These are phyloP conservation scores for Coemansia sp. DNA, from an alignment of 192 early-diverging fungal genomes.

Conservation along the genomic window DNA sequence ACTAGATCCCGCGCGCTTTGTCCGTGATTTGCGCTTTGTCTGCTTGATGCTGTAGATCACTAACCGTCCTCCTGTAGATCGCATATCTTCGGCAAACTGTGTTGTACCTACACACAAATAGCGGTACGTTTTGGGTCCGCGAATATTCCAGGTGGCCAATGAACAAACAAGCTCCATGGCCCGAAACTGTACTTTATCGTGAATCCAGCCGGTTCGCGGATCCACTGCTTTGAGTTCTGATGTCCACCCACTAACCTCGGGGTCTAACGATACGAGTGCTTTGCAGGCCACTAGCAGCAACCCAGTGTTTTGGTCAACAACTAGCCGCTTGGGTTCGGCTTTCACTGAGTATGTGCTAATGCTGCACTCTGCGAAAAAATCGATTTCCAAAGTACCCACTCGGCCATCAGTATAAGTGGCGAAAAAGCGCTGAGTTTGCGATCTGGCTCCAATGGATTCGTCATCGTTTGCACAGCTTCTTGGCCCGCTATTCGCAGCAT, in stretches of 20 bases:
- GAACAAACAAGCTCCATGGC: slow-evolving; percentile 24
- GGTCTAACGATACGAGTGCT: slow-evolving; percentile 2
- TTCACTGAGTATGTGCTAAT: slow-evolving; percentile 14
- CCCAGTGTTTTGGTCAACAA: slow-evolving; percentile 28
- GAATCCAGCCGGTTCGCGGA: slow-evolving; percentile 8
- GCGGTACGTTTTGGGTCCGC: slow-evolving; percentile 29
- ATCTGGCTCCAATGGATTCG: neutral
- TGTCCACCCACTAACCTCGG: neutral
- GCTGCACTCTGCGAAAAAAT: slow-evolving; percentile 12
- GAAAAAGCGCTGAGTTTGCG: slow-evolving; percentile 5
- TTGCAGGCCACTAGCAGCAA: slow-evolving; percentile 25
- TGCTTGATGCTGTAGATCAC: slow-evolving; percentile 41
- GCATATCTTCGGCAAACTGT: slow-evolving; percentile 6
- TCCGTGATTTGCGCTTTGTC: slow-evolving; percentile 16
- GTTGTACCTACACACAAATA: slow-evolving; percentile 46
- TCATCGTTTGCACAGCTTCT: neutral
- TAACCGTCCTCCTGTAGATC: slow-evolving; percentile 20
- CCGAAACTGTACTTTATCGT: slow-evolving; percentile 19
- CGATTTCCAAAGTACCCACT: slow-evolving; percentile 13
- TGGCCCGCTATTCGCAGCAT: neutral
- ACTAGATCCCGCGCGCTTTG: neutral
- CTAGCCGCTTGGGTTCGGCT: slow-evolving; percentile 27
- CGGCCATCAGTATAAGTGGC: slow-evolving; percentile 5
- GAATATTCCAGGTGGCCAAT: slow-evolving; percentile 34
- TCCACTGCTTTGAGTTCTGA: slow-evolving; percentile 22